Percentiles rank a stretch among this genome's conserved stretches.
These are phyloP conservation scores for Malus hybrid DNA, from an alignment of 331 rosid species.

Conservation along the genomic window DNA sequence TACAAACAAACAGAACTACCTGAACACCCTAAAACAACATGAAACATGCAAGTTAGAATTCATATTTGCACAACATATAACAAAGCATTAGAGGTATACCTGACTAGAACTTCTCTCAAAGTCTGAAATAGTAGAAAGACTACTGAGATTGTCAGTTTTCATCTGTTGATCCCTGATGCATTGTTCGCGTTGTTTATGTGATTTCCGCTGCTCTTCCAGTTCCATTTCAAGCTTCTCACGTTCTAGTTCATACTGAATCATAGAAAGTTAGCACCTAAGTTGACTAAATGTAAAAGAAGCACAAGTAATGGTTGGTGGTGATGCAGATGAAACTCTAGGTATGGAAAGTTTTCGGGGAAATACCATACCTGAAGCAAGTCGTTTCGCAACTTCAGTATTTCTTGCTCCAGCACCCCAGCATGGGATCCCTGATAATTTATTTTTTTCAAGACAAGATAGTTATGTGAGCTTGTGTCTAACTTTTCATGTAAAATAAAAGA, in stretches of 20 bases:
- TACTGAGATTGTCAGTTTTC: constrained; percentile 50
- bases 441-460: background rate
- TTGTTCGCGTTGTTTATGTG: constrained; percentile 46
- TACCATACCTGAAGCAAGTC: constrained; percentile 70
- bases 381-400: constrained; percentile 74
- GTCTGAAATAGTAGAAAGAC: constrained; percentile 41
- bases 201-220: constrained; percentile 78
- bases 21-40: background rate
- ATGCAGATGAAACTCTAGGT: constrained; percentile 1
- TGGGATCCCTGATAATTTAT: constrained; percentile 67
- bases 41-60: background rate
- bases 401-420: constrained; percentile 86
- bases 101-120: constrained; percentile 37
- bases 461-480: constrained; percentile 2
- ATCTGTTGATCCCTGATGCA: constrained; percentile 53
- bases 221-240: constrained; percentile 83
- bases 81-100: constrained; percentile 28
- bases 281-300: background rate
- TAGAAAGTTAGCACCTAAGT: constrained; percentile 11
- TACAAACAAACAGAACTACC: background rate
- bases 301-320: constrained; percentile 4
- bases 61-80: background rate
- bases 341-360: background rate
- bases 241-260: constrained; percentile 72
- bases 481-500: constrained; percentile 8